These are phyloP conservation scores for Bocquillonia castaneifolia DNA, from an alignment of 441 rosid genomes.

Conservation along the genomic window DNA sequence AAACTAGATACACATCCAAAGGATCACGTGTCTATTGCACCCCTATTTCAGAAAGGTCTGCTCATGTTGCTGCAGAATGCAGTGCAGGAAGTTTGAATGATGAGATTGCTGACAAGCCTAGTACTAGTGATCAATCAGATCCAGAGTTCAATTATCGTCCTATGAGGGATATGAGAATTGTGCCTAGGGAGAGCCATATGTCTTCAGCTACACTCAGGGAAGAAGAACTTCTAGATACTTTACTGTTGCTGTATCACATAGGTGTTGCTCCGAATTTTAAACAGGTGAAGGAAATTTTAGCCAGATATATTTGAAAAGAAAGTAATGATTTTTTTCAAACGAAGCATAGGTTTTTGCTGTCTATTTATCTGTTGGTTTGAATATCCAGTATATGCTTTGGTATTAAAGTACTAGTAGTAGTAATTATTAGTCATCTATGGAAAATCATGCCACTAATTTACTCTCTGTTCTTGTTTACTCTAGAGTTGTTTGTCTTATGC, in stretches of 20 bases:
- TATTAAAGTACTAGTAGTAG: neutral
- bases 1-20: constrained; percentile 48
- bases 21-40: constrained; percentile 59
- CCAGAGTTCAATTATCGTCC: constrained; percentile 77
- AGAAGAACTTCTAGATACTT: constrained; percentile 88
- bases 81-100: constrained; percentile 72
- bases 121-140: constrained; percentile 84
- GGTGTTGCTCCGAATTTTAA: constrained; percentile 94
- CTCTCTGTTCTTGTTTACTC: too few species aligned
- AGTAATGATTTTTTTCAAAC: constrained; percentile 5
- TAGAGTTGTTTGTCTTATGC: neutral
- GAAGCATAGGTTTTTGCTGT: neutral
- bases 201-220: constrained; percentile 71
- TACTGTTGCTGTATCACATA: constrained; percentile 74
- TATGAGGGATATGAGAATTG: constrained; percentile 47
- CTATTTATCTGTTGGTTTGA: neutral
- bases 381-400: neutral
- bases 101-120: constrained; percentile 87
- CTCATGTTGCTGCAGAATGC: constrained; percentile 85
- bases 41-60: constrained; percentile 72
- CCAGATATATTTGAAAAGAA: neutral
- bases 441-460: neutral
- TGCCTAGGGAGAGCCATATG: constrained; percentile 50
- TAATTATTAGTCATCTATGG: neutral
- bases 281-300: constrained; percentile 50